Percentiles rank a stretch among this genome's conserved stretches.
Evolutionary conservation across 768 basidiomycete genomes (phyloP).

Genomic region (Phanerodontia chrysosporium): DNA sequence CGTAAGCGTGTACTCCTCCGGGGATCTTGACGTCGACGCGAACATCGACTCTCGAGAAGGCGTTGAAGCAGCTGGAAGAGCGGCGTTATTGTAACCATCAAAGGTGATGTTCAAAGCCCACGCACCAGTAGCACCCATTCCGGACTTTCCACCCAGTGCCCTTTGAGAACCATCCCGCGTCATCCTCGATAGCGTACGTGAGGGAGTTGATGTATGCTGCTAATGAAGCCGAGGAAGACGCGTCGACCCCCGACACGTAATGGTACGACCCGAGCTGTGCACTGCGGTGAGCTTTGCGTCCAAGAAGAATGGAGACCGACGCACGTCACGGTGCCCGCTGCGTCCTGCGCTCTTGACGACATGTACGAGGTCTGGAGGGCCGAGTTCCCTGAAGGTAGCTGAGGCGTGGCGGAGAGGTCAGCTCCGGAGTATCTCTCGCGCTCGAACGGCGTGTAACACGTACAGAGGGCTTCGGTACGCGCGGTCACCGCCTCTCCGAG

Average conservation of each 20-base stretch:
- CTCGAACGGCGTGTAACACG: conserved; percentile 27
- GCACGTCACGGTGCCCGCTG: conserved; percentile 81
- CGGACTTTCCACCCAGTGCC: conserved; percentile 84
- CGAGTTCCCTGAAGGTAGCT: conserved; percentile 98
- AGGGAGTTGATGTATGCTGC: conserved; percentile 98
- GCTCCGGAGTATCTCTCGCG: not conserved
- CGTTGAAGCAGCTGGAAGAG: conserved; percentile 82
- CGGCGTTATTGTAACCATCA: not conserved
- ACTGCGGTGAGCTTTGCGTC: conserved; percentile 4
- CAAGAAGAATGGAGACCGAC: conserved; percentile 25
- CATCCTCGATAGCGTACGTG: conserved; percentile 91
- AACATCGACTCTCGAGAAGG: conserved; percentile 94
- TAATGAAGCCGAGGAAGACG: conserved; percentile 94
- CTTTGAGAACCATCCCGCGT: conserved; percentile 88
- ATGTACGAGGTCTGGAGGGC: conserved; percentile 95
- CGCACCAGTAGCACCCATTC: conserved; percentile 89
- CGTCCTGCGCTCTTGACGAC: conserved; percentile 89
- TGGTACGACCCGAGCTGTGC: conserved; percentile 90
- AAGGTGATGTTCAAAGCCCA: conserved; percentile 5
- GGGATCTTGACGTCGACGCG: conserved; percentile 98
- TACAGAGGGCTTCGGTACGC: conserved; percentile 88
- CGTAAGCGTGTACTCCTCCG: conserved; percentile 92
- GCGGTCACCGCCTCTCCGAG: conserved; percentile 86
- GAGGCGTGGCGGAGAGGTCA: conserved; percentile 17
- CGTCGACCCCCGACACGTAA: conserved; percentile 97